phyloP scores from a whole-genome alignment of 2,329 filamentous ascomycete species.

The Monilinia polystroma region DNA sequence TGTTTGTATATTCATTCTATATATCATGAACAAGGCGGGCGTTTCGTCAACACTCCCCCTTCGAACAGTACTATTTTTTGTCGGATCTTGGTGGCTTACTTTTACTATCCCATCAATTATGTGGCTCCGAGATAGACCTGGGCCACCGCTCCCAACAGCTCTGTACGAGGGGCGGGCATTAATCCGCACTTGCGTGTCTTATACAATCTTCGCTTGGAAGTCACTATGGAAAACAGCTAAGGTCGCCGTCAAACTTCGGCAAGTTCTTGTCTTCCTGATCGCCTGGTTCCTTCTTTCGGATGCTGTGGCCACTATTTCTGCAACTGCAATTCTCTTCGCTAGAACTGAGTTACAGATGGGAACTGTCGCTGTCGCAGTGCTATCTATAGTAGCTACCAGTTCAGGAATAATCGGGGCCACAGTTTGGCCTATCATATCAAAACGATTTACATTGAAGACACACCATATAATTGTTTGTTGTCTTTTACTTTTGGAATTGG shows the following conservation, averaged over 20 bases:
- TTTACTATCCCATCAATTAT: slow-evolving; percentile 87
- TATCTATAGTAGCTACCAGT: slow-evolving; percentile 87
- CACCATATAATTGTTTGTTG: slow-evolving; percentile 91
- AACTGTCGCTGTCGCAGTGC: slow-evolving; percentile 81
- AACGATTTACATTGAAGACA: slow-evolving; percentile 66
- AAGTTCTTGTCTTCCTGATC: slow-evolving; percentile 75
- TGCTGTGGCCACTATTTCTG: slow-evolving; percentile 89
- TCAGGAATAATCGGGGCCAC: slow-evolving; percentile 86
- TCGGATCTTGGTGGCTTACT: slow-evolving; percentile 88
- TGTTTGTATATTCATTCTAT: slow-evolving; percentile 72
- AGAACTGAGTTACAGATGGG: slow-evolving; percentile 92
- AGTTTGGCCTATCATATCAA: slow-evolving; percentile 79
- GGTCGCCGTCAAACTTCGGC: slow-evolving; percentile 68
- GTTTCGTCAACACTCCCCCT: slow-evolving; percentile 69
- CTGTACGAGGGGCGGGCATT: slow-evolving; percentile 18
- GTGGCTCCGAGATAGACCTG: slow-evolving; percentile 85
- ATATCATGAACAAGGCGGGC: slow-evolving; percentile 49
- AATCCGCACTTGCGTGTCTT: slow-evolving; percentile 59
- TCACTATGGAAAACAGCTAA: slow-evolving; percentile 78
- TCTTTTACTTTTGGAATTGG: slow-evolving; percentile 85
- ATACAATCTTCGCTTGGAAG: slow-evolving; percentile 81
- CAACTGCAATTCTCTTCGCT: slow-evolving; percentile 91
- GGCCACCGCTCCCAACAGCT: slow-evolving; percentile 65
- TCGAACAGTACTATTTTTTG: slow-evolving; percentile 79
- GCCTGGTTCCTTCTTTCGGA: slow-evolving; percentile 96